Evolutionary conservation across 352 stramenopile genomes (phyloP).

Genomic region (Globisporangium splendens): DNA sequence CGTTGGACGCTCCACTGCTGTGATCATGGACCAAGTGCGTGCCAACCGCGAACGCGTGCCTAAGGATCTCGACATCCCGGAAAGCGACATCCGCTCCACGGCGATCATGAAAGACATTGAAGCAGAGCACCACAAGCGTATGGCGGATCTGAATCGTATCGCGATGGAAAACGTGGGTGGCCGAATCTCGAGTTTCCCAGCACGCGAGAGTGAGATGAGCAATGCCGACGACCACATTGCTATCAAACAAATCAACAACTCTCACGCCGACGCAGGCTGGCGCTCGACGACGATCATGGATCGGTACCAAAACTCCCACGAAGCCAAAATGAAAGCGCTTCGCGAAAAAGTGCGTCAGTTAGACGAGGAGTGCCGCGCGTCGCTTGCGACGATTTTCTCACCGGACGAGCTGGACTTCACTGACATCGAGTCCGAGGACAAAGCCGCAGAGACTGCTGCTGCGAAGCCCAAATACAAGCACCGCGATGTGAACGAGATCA

Average conservation of each 20-base stretch:
- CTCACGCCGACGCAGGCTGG: slow-evolving; percentile 26
- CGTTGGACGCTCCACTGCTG: slow-evolving; percentile 40
- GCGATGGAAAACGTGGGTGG: slow-evolving; percentile 41
- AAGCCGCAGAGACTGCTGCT: background rate
- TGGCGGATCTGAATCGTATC: slow-evolving; percentile 54
- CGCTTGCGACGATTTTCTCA: slow-evolving; percentile 49
- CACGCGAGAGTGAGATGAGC: background rate
- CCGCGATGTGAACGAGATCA: background rate
- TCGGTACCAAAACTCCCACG: slow-evolving; percentile 36
- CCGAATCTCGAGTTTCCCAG: slow-evolving; percentile 31
- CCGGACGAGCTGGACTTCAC: slow-evolving; percentile 46
- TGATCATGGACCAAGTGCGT: slow-evolving; percentile 44
- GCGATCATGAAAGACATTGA: slow-evolving; percentile 39
- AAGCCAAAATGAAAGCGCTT: slow-evolving; percentile 42
- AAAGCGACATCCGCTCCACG: slow-evolving; percentile 23
- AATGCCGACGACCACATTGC: slow-evolving; percentile 2
- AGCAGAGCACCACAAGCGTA: slow-evolving; percentile 41
- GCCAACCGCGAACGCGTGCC: slow-evolving; percentile 24
- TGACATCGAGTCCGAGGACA: slow-evolving; percentile 19
- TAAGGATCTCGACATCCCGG: slow-evolving; percentile 5
- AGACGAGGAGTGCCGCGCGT: slow-evolving; percentile 54
- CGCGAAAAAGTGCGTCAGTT: slow-evolving; percentile 36
- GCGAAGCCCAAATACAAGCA: slow-evolving; percentile 14
- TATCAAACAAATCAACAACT: slow-evolving; percentile 7
- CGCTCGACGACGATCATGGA: slow-evolving; percentile 45